Base-by-base conservation (phyloP, 768 basidiomycete genomes). In the Mycena filopes region DNA sequence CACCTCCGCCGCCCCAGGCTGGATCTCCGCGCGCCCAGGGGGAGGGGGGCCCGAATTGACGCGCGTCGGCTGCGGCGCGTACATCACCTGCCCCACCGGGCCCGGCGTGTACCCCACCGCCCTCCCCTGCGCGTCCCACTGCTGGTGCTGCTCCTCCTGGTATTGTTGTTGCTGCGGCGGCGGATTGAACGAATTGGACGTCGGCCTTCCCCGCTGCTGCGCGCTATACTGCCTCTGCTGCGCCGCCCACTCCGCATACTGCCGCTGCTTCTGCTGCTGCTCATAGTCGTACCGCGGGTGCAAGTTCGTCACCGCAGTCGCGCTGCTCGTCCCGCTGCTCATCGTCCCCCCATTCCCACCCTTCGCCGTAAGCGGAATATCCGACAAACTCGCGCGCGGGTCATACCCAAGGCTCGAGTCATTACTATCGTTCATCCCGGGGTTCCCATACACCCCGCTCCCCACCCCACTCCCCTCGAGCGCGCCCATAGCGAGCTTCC, bases 111-210 rank as follows among this genome's bases (percentile, higher is more conserved):
- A 82, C 23, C 87, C 86, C 9, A 86, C 69, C 13, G 87, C 87
- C 54, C 68, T 82, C 23, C 86, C 85, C 15, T 68, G 65, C n/a
- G 68, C 76, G 67, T 85, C 86, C 86, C 87, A 89, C 72, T 80
- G 80, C 71, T 87, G 86, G 68, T 80, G 76, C 15, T 73, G 64
- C 23, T 58, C 49, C 33, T 59, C 70, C 64, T 84, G 79, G 4
- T 79, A 71, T 5, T 80, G 77, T 11, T 81, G 82, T 2, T 65
- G 53, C 15, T 25, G 11, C 4, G 42, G 29, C 21, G 31, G 31
- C 10, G n/a, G 7, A 29, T 51, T 23, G 33, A 8, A 20, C 4
- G 7, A 10, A 8, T 21, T 20, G 5, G 26, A 9, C 10, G 13
- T 26, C 12, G 51, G 63, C 48, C 65, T 70, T 9, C n/a, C 71